Evolutionary conservation across 768 basidiomycete species (phyloP), one percentile per base, ranked within the genome.

Genomic region (Gymnopilus junonius): DNA sequence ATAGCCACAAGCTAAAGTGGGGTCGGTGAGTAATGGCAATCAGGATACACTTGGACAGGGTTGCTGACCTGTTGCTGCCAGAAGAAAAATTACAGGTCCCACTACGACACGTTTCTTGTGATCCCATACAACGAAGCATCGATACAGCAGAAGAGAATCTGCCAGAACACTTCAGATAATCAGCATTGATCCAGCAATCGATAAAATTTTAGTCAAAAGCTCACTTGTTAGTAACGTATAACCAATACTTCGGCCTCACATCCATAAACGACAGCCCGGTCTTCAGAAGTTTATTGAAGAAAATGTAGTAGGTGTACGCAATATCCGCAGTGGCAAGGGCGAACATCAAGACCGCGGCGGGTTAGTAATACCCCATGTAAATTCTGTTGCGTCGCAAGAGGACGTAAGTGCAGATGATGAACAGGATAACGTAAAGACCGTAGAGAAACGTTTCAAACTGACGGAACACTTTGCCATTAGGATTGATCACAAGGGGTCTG

Each of bases 171-270:
- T 76, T 27, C 29, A 55, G n/a, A 53, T 15, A 55, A 21, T 62
- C 17, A 63, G 43, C 23, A 25, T 54, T 7, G 12, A n/a, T n/a
- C n/a, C n/a, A n/a, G n/a, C n/a, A n/a, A n/a, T n/a, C n/a, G n/a
- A n/a, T n/a, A n/a, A n/a, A n/a, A n/a, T n/a, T n/a, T n/a, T n/a
- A n/a, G n/a, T n/a, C 10, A 55, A 53, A 34, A 10, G 65, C 77
- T 61, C 58, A 81, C 78, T 76, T 79, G 61, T 79, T 81, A 17
- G 77, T 75, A 11, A 79, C 73, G 64, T 75, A 79, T 5, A 81
- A 63, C 48, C 72, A 71, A 27, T 75, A 78, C 54, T 79, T 79
- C 0, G 77, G 75, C 23, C 73, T 69, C 25, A 76, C 43, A 29
- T 69, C 59, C 15, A 58, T 51, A 50, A 72, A 71, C 27, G 55